phyloP scores from a whole-genome alignment of 441 rosid species.

The Corymbia calophylla region DNA sequence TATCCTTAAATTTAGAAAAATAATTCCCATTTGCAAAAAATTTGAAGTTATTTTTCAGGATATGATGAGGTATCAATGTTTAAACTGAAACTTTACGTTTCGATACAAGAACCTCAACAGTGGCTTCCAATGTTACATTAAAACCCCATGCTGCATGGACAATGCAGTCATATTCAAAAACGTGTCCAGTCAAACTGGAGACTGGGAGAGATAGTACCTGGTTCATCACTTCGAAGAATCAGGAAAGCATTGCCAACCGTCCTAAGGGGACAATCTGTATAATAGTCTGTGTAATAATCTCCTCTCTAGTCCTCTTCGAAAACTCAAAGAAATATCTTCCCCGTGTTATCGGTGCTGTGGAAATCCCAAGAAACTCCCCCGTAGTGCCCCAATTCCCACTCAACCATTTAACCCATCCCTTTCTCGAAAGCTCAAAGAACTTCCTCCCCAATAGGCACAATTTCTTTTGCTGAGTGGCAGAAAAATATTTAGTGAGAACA shows the following conservation, averaged over 20 bases:
- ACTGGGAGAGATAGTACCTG: background rate
- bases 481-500: background rate
- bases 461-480: background rate
- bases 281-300: background rate
- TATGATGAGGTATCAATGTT: too few relatives aligned
- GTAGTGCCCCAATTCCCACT: fast-evolving
- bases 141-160: background rate
- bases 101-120: too few relatives aligned
- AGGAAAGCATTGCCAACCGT: background rate
- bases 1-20: too few relatives aligned
- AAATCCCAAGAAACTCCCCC: background rate
- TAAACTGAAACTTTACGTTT: too few relatives aligned
- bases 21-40: too few relatives aligned
- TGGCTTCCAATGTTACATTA: too few relatives aligned
- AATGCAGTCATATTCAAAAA: background rate
- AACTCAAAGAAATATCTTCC: background rate
- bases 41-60: too few relatives aligned
- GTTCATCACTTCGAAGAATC: too few relatives aligned
- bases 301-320: background rate
- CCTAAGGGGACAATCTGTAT: background rate
- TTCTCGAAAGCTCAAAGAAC: background rate
- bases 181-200: background rate
- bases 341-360: background rate
- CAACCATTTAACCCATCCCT: background rate
- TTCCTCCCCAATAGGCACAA: background rate